phyloP scores from a whole-genome alignment of 169 alveolate species.

The Nephromyces sp. region DNA sequence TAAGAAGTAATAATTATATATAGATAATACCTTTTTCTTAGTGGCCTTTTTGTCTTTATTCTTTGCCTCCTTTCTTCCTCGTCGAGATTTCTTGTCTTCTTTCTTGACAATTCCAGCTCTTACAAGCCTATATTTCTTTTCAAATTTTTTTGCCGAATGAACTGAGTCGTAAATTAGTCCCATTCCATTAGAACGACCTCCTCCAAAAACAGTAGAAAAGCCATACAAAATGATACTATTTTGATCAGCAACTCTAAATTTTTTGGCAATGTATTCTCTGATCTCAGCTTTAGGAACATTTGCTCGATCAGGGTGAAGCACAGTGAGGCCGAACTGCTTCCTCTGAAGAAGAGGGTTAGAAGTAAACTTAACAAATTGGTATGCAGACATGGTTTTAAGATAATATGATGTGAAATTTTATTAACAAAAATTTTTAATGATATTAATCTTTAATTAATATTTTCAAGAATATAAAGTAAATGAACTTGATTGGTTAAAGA shows the following conservation, averaged over 20 bases:
- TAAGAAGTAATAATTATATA: no score
- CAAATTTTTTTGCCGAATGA: constrained; percentile 74
- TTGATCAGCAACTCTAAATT: constrained; percentile 42
- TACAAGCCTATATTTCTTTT: constrained; percentile 67
- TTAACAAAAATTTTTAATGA: no score
- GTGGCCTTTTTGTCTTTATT: constrained; percentile 40
- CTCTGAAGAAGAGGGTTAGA: constrained; percentile 78
- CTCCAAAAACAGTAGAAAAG: constrained; percentile 87
- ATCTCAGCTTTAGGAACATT: constrained; percentile 79
- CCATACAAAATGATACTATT: constrained; percentile 72
- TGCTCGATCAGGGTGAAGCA: constrained; percentile 83
- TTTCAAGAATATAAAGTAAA: no score
- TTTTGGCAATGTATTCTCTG: constrained; percentile 73
- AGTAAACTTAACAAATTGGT: constrained; percentile 72
- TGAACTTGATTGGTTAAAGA: no score
- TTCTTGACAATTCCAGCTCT: constrained; percentile 19
- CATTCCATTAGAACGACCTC: constrained; percentile 89
- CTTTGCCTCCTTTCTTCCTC: constrained; percentile 33
- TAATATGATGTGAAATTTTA: no score
- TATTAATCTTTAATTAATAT: no score
- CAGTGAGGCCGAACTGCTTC: constrained; percentile 77
- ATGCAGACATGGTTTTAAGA: constrained; percentile 28
- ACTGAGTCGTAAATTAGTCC: constrained; percentile 83
- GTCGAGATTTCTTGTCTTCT: constrained; percentile 20
- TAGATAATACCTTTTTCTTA: no score